Evolutionary conservation across 345 rosid species (phyloP).

Genomic region (Mallotus nudiflorus): DNA sequence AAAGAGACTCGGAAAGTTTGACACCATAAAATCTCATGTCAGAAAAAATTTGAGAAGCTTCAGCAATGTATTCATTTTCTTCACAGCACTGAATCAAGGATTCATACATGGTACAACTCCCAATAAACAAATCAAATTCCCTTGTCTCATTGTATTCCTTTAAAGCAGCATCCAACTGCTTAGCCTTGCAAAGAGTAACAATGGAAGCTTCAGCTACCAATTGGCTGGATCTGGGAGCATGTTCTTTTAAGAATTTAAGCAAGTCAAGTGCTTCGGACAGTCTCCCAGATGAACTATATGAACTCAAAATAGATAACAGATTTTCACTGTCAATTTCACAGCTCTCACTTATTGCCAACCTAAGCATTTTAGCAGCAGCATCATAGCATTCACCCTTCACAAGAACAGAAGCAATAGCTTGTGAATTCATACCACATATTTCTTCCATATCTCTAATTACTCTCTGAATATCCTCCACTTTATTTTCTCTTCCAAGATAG

Average conservation of each 20-base stretch:
- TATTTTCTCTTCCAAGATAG: slow-evolving; percentile 50
- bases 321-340: slow-evolving; percentile 55
- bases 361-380: slow-evolving; percentile 67
- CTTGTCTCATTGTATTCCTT: slow-evolving; percentile 54
- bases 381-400: slow-evolving; percentile 86
- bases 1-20: slow-evolving; percentile 55
- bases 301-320: slow-evolving; percentile 67
- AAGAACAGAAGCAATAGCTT: slow-evolving; percentile 65
- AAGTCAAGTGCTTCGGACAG: slow-evolving; percentile 73
- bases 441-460: slow-evolving; percentile 72
- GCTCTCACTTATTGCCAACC: slow-evolving; percentile 52
- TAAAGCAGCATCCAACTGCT: slow-evolving; percentile 61
- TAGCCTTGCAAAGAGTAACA: slow-evolving; percentile 69
- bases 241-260: slow-evolving; percentile 71
- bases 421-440: slow-evolving; percentile 59
- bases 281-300: slow-evolving; percentile 76
- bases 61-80: slow-evolving; percentile 53
- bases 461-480: slow-evolving; percentile 58
- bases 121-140: slow-evolving; percentile 42
- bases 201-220: slow-evolving; percentile 68
- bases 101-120: slow-evolving; percentile 63
- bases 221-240: slow-evolving; percentile 42
- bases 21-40: slow-evolving; percentile 73
- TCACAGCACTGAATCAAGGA: slow-evolving; percentile 69
- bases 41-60: slow-evolving; percentile 83